These are phyloP conservation scores for Fraxinus pennsylvanica DNA, from an alignment of 257 asterid genomes.

Conservation along the genomic window DNA sequence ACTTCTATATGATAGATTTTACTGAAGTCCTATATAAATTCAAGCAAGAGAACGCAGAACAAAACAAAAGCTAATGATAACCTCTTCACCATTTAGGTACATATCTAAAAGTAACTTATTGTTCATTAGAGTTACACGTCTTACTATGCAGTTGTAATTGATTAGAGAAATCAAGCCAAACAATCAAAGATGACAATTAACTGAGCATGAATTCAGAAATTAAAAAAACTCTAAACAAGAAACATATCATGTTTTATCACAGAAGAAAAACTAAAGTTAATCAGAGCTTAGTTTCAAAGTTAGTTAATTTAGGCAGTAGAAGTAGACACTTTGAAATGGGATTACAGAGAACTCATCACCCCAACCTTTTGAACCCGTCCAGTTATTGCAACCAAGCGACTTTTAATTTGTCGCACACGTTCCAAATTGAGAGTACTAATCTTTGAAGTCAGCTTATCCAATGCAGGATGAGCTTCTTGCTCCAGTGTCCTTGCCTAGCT, in stretches of 20 bases:
- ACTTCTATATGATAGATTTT: background rate
- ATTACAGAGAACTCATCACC: slow-evolving; percentile 19
- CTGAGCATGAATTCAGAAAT: slow-evolving; percentile 6
- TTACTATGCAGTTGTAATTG: background rate
- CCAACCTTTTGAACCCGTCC: slow-evolving; percentile 97
- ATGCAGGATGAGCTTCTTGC: slow-evolving; percentile 96
- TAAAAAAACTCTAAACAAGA: background rate
- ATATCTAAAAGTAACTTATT: background rate
- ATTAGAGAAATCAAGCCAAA: background rate
- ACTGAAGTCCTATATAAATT: too few species aligned
- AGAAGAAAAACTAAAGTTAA: slow-evolving; percentile 8
- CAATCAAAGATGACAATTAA: slow-evolving; percentile 5
- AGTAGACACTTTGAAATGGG: slow-evolving; percentile 9
- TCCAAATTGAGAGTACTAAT: slow-evolving; percentile 97
- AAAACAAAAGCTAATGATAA: too few species aligned
- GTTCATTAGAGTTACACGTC: background rate
- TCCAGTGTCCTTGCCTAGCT: slow-evolving; percentile 89
- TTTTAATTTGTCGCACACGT: slow-evolving; percentile 91
- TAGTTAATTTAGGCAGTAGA: slow-evolving; percentile 1
- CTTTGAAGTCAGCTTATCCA: slow-evolving; percentile 86
- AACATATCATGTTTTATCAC: background rate
- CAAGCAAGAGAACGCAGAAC: background rate
- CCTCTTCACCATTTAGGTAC: background rate
- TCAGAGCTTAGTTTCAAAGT: background rate
- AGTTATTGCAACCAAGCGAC: slow-evolving; percentile 92